Conservation (phyloP, 148 eudicot species). For the Rhododendron mucronatum region DNA sequence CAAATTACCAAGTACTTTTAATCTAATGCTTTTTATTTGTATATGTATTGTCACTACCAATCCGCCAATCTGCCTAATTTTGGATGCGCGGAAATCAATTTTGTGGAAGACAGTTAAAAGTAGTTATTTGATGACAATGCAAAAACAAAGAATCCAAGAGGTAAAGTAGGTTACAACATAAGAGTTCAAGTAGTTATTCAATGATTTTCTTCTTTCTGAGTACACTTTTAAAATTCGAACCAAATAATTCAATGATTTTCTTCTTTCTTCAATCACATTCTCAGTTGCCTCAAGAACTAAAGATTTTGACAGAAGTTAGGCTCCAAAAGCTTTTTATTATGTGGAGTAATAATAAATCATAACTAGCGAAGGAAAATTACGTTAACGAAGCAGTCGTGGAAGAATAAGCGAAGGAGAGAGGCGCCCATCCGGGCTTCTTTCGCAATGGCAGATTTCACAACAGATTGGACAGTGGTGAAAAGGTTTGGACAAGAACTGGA, state of each 20-base stretch:
- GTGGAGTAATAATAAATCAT: neutral
- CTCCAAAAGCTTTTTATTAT: neutral
- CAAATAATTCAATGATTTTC: neutral
- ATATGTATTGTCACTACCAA: no score
- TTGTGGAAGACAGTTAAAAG: neutral
- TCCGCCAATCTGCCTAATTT: neutral
- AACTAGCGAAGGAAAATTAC: slow-evolving; percentile 24
- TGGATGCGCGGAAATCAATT: neutral
- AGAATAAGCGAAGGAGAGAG: slow-evolving; percentile 75
- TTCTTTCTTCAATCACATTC: neutral
- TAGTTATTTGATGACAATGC: neutral
- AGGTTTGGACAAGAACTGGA: slow-evolving; percentile 67
- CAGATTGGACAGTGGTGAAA: slow-evolving; percentile 33
- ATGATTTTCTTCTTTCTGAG: neutral
- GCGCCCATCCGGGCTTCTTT: slow-evolving; percentile 87
- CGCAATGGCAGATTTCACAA: slow-evolving; percentile 45
- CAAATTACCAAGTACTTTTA: neutral
- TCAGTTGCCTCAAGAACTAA: neutral
- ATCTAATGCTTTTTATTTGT: neutral
- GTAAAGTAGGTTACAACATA: neutral
- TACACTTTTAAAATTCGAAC: neutral
- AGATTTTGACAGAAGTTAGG: neutral
- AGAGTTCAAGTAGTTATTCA: neutral
- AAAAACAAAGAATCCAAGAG: neutral
- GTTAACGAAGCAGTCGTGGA: slow-evolving; percentile 90